Base-by-base conservation (phyloP, 768 basidiomycete genomes). In the Podaxis sp. region DNA sequence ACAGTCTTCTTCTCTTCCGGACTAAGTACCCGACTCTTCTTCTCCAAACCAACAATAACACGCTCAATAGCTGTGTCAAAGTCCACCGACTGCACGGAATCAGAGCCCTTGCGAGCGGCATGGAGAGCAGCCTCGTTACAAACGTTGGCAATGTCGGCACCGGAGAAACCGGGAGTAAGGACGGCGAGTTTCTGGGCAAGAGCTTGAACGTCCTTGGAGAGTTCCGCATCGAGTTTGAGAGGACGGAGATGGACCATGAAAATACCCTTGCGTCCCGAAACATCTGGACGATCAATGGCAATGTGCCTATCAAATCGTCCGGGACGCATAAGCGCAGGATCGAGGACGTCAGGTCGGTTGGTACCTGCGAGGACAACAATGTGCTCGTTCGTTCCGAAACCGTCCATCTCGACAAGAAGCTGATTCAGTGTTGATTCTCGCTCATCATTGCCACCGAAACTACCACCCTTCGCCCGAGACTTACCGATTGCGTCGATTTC, bases 401-500 rank as follows among this genome's bases (percentile, higher is more conserved):
- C 97, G 74, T 99, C 97, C 97, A 99, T 99, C 79, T 99, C 96
- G 59, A 99, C 97, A 64, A 99, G 81, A 12, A 99, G 83, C 75
- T 99, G 96, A 74, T 99, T 99, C 63, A 99, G 85, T 30, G 97
- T 99, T 0, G 92, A 93, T 76, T 99, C 97, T 33, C 97, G 88
- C 75, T 99, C 97, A 72, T 99, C 96, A 76, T 99, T 98, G 4
- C 96, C 94, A 39, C 84, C 88, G 57, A 85, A 76, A 63, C 75
- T 78, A 38, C 96, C 95, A 57, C 93, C 87, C 66, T 85, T 87
- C 26, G 90, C 90, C 71, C 97, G 85, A 17, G 93, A 84, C 78
- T 98, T 99, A 61, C 97, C 97, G 68, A 99, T 99, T 57, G 97
- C 97, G 74, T 99, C 97, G 66, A 99, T 99, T 79, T 99, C 97